A percentile compares a stretch with the other conserved stretches of the same genome.
Evolutionary conservation across 805 yeast genomes (phyloP).

Genomic region (Isabelozyma heimii): DNA sequence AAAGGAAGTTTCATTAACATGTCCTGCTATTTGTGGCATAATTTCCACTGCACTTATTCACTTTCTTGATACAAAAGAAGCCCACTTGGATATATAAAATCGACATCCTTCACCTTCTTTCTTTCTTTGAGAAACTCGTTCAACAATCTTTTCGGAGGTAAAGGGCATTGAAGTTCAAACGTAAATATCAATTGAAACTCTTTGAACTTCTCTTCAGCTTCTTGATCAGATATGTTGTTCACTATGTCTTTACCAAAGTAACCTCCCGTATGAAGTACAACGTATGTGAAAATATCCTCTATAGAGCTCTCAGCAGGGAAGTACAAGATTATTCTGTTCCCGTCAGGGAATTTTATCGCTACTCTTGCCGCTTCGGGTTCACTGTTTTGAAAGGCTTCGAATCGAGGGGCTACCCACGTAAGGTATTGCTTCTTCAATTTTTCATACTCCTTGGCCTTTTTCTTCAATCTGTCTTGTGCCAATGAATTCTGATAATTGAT

Average conservation of each 20-base stretch:
- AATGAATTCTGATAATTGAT: constrained; percentile 71
- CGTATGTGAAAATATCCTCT: constrained; percentile 32
- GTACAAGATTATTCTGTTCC: constrained; percentile 48
- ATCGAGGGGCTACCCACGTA: constrained; percentile 24
- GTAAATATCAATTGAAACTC: constrained; percentile 22
- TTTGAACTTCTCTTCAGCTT: constrained; percentile 19
- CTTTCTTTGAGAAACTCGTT: constrained; percentile 26
- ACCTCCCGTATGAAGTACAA: constrained; percentile 36
- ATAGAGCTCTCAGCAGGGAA: constrained; percentile 29
- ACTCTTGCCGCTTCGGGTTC: constrained; percentile 48
- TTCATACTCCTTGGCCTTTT: constrained; percentile 22
- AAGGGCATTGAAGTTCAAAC: constrained; percentile 33
- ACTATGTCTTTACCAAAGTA: constrained; percentile 28
- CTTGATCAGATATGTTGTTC: constrained; percentile 17
- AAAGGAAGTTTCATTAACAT: no score
- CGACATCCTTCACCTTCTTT: constrained; percentile 58
- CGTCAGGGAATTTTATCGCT: constrained; percentile 65
- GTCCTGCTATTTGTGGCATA: no score
- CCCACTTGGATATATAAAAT: constrained; percentile 44
- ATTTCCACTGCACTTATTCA: no score
- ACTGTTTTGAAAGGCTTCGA: constrained; percentile 13
- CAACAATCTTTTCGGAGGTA: constrained; percentile 35
- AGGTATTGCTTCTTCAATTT: constrained; percentile 38
- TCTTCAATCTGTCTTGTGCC: constrained; percentile 59
- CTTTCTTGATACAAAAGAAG: constrained; percentile 29